Evolutionary conservation across 2,329 filamentous ascomycete species (phyloP).

Genomic region (Xylaria digitata): DNA sequence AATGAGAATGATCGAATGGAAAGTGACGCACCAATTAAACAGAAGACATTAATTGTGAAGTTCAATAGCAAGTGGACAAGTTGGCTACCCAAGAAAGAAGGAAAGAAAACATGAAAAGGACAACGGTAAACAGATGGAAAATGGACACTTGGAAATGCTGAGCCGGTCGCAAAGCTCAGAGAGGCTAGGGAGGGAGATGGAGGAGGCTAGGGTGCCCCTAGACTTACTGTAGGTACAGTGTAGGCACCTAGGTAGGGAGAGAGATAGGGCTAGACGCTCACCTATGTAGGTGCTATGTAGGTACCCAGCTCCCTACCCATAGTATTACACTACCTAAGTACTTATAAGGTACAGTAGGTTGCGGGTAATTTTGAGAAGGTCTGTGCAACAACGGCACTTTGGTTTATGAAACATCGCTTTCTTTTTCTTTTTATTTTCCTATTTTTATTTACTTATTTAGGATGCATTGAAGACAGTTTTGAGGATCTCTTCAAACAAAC

Average conservation of each 20-base stretch:
- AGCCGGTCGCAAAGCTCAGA: slow-evolving; percentile 23
- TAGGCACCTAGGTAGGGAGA: slow-evolving; percentile 2
- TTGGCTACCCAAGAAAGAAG: neutral
- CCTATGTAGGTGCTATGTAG: too few species aligned
- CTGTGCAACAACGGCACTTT: slow-evolving; percentile 36
- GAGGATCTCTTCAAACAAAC: too few species aligned
- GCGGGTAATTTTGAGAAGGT: slow-evolving; percentile 31
- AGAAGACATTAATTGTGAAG: slow-evolving; percentile 28
- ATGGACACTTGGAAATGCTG: neutral
- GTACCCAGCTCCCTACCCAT: slow-evolving; percentile 11
- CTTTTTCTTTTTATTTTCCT: neutral
- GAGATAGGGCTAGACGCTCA: slow-evolving; percentile 19
- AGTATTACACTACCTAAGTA: neutral
- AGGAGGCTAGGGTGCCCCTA: neutral
- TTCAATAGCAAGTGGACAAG: slow-evolving; percentile 10
- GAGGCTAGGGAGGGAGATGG: slow-evolving; percentile 1
- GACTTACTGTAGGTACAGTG: neutral
- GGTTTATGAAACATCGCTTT: slow-evolving; percentile 27
- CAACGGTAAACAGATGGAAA: neutral
- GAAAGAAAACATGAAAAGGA: slow-evolving; percentile 7
- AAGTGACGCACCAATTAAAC: slow-evolving; percentile 28
- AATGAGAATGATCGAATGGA: neutral
- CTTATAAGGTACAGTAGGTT: too few species aligned
- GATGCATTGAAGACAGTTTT: too few species aligned
- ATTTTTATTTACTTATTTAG: neutral